Conservation (phyloP, 176 grass and related monocot genomes). For the Triticum urartu region DNA sequence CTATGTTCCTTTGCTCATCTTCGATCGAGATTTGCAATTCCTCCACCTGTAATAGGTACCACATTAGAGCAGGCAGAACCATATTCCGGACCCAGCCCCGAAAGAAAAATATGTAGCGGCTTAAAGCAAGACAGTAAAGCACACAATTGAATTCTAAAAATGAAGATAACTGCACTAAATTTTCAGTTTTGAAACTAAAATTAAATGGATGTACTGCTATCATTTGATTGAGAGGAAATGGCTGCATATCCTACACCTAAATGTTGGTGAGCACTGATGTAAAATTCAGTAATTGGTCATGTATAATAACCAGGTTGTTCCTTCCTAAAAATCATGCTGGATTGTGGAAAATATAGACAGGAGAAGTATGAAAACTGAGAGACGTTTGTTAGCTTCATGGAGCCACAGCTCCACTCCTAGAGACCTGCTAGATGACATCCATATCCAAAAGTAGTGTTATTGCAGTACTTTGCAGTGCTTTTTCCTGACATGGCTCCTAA, state of each 20-base stretch:
- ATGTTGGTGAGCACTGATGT: neutral
- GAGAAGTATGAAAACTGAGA: neutral
- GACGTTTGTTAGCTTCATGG: neutral
- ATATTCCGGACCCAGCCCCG: neutral
- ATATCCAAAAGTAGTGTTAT: neutral
- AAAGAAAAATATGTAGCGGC: neutral
- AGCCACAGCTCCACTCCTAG: neutral
- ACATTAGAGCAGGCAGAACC: constrained; percentile 1
- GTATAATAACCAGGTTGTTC: neutral
- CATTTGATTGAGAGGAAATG: neutral
- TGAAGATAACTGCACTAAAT: neutral
- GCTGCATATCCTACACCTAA: neutral
- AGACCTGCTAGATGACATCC: neutral
- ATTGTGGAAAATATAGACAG: neutral
- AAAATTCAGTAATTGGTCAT: constrained; percentile 2
- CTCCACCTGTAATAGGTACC: constrained; percentile 54
- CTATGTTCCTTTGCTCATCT: constrained; percentile 76
- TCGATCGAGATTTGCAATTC: constrained; percentile 76
- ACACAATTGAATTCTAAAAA: neutral
- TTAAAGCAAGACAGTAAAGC: neutral
- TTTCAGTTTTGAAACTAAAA: neutral
- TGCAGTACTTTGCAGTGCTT: too few relatives aligned
- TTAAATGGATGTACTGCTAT: neutral
- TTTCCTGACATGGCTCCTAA: neutral
- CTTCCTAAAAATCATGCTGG: neutral